Evolutionary conservation across 2,329 filamentous ascomycete species (phyloP).

Genomic region (Tricladium varicosporioides): DNA sequence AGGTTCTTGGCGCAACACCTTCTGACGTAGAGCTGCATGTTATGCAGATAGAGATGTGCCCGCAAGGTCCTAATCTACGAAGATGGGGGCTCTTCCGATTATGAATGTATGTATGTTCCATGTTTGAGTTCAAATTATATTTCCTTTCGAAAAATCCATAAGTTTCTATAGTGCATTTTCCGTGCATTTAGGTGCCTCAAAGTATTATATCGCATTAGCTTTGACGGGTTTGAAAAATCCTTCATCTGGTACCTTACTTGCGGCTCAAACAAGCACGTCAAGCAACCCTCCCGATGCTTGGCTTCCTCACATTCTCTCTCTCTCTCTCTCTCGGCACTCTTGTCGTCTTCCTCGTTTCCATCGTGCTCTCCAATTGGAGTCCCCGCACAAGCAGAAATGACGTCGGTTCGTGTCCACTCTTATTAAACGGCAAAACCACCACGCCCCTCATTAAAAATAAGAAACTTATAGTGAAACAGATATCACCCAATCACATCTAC

Average conservation of each 20-base stretch:
- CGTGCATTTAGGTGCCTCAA: not conserved
- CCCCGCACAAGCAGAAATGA: constrained; percentile 17
- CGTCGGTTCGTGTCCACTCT: constrained; percentile 12
- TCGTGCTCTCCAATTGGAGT: constrained; percentile 18
- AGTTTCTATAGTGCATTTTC: too few species aligned
- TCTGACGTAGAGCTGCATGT: constrained; percentile 14
- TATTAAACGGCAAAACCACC: constrained; percentile 9
- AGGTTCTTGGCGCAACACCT: not conserved
- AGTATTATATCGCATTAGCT: constrained; percentile 1
- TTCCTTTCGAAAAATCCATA: too few species aligned
- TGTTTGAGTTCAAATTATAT: not conserved
- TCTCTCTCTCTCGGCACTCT: not conserved
- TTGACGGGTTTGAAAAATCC: not conserved
- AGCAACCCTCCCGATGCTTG: constrained; percentile 6
- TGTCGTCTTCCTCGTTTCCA: not conserved
- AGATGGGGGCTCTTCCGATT: constrained; percentile 5
- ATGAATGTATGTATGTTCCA: not conserved
- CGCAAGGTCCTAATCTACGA: not conserved
- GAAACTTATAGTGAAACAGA: not conserved
- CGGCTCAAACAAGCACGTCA: constrained; percentile 20
- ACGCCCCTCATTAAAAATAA: constrained; percentile 13
- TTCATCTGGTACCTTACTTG: constrained; percentile 5
- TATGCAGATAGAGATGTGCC: not conserved
- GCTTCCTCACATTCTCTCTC: not conserved
- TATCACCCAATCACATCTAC: constrained; percentile 4